These are phyloP conservation scores for Pseudogymnoascus sp. DNA, from an alignment of 2,329 filamentous ascomycete genomes.

Conservation along the genomic window DNA sequence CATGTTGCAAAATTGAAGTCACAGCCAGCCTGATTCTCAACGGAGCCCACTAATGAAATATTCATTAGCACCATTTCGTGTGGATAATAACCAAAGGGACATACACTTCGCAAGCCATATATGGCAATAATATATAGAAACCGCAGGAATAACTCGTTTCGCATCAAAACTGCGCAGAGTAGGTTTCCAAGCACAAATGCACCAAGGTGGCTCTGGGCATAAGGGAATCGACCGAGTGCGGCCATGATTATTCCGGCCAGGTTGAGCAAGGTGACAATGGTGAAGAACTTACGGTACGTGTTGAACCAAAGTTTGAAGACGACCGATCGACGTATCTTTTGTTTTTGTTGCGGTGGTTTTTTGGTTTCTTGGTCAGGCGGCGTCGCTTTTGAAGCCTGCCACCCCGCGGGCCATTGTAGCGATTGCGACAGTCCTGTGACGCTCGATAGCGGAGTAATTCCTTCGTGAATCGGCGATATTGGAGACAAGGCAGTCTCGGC, in stretches of 20 bases:
- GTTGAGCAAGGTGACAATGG: slow-evolving; percentile 31
- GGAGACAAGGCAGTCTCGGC: slow-evolving; percentile 21
- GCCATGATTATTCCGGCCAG: slow-evolving; percentile 31
- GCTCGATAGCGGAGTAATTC: slow-evolving; percentile 26
- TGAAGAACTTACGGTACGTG: slow-evolving; percentile 35
- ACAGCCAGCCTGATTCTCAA: slow-evolving; percentile 29
- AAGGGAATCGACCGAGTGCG: slow-evolving; percentile 27
- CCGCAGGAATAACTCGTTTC: slow-evolving; percentile 34
- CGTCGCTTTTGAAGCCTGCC: slow-evolving; percentile 1
- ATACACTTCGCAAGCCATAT: slow-evolving; percentile 31
- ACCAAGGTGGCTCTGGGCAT: slow-evolving; percentile 32
- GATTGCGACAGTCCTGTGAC: slow-evolving; percentile 24
- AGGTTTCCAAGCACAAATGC: slow-evolving; percentile 34
- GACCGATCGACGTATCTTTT: slow-evolving; percentile 27
- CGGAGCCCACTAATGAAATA: slow-evolving; percentile 30
- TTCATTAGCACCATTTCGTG: slow-evolving; percentile 11
- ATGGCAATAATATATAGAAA: slow-evolving; percentile 32
- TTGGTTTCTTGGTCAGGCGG: slow-evolving; percentile 8
- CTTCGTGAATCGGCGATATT: slow-evolving; percentile 28
- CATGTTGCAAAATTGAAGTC: slow-evolving; percentile 33
- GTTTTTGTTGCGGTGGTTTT: slow-evolving; percentile 16
- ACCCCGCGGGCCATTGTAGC: slow-evolving; percentile 20
- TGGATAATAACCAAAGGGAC: slow-evolving; percentile 14
- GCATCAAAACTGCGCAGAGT: slow-evolving; percentile 32
- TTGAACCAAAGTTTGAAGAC: slow-evolving; percentile 34